Base-by-base conservation (phyloP, 768 basidiomycete genomes). In the Trametes maxima region DNA sequence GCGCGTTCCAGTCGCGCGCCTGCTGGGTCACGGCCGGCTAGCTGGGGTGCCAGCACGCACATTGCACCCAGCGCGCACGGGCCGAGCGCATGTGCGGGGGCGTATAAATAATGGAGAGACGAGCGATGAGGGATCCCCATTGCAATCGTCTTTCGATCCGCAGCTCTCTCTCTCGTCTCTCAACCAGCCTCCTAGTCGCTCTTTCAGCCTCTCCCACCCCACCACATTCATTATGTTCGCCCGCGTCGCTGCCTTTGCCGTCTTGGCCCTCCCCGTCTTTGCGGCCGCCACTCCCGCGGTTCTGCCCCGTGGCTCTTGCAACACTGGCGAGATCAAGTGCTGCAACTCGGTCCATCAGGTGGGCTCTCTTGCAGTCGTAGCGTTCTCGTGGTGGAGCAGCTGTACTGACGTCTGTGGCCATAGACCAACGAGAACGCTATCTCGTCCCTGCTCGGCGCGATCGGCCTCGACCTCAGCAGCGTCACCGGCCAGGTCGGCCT, bases 401-500 rank as follows among this genome's bases (percentile, higher is more conserved):
- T 22, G 13, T 8, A 25, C 19, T 52, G 51, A 52, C 22, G 10
- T 7, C 5, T 12, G 8, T 21, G 22, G 3, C 16, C 7, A 8
- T 13, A 63, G 62, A 48, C 44, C 19, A 14, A 57, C 52, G 57
- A 57, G 51, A 44, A 39, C 39, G 62, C 62, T 14, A 19, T 57
- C 52, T 42, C 51, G 19, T 43, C 33, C 5, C 62, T 70, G 16
- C 60, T 72, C 21, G 62, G 66, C 6, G 58, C 66, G 7, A 57
- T 70, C 19, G 68, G 68, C 21, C 42, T 70, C 51, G 66, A 65
- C 39, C 33, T 62, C 14, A 21, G 48, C 6, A 56, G 47, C 45
- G 8, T 68, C 25, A 62, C 66, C 24, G 70, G 60, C 50, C 35
- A 66, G 36, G 53, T 72, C 22, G 70, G 70, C 25, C 44, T 70